Base-by-base conservation (phyloP, 305 asterid species). In the Fraxinus sp. region DNA sequence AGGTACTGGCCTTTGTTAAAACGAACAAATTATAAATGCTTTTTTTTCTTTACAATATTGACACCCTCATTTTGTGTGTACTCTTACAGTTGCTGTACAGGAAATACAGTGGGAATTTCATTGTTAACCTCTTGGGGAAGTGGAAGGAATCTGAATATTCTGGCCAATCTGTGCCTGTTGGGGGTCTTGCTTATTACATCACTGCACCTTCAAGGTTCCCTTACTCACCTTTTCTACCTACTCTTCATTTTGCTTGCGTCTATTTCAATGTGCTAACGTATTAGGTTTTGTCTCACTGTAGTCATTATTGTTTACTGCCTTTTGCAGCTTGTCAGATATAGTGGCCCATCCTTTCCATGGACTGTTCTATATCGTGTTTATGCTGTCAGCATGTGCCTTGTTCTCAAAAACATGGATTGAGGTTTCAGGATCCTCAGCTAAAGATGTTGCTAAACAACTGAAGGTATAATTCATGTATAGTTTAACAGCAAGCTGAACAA, bases 351-450 rank as follows among this genome's bases (percentile, higher is more conserved):
- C 88, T 3, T 85, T 75, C 79, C 82, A 85, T 79, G 86, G 78
- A 66, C 64, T 80, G 8, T 80, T 80, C 49, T 82, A 85, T 36
- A 73, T 82, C 3, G 73, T 82, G 75, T 79, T 85, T 77, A 82
- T 83, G 88, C 80, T 85, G 49, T 64, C 86, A 46, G 88, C 86
- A 13, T 85, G 86, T 79, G 88, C 86, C 11, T 77, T 85, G 77
- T 82, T 85, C 84, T 82, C 86, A 68, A 82, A 85, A 46, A 82
- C 88, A 11, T 85, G 88, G 88, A 85, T 82, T 46, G 81, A 82
- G 78, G 84, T 82, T 68, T 85, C 88, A 13, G 88, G 88, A 82
- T 85, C 88, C 68, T 85, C 86, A 74, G 77, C 88, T 20, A 82
- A 32, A 49, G 88, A 82, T 72, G 86, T 85, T 16, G 86, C 86